These are phyloP conservation scores for Chenopodium formosanum DNA, from an alignment of 148 eudicot species.

Conservation along the genomic window DNA sequence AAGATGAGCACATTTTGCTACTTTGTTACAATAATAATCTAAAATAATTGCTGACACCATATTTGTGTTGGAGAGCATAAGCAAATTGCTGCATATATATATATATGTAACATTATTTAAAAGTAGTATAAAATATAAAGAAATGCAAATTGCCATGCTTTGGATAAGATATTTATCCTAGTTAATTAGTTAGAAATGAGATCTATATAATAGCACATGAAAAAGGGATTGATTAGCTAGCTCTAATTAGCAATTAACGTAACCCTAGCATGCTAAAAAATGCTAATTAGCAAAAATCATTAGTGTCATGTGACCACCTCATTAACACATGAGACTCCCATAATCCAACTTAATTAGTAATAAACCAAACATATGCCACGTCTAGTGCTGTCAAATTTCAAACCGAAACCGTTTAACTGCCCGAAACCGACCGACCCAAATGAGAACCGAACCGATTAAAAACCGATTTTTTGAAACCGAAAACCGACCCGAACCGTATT, in stretches of 20 bases:
- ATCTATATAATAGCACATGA: conserved; percentile 11
- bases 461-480: too few species aligned
- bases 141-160: background rate
- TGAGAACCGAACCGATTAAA: too few species aligned
- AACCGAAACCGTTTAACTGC: too few species aligned
- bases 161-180: conserved; percentile 18
- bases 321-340: conserved; percentile 17
- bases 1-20: background rate
- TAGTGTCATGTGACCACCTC: conserved; percentile 28
- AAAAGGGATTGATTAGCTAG: background rate
- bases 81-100: background rate
- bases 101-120: too few species aligned
- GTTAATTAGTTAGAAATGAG: conserved; percentile 7
- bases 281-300: conserved; percentile 19
- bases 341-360: conserved; percentile 14
- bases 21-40: background rate
- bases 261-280: conserved; percentile 17
- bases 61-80: conserved; percentile 1
- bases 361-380: conserved; percentile 14
- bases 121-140: background rate
- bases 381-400: too few species aligned
- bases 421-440: too few species aligned
- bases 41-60: conserved; percentile 6
- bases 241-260: background rate
- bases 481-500: too few species aligned